Percentiles rank a stretch among this genome's conserved stretches.
phyloP scores from a whole-genome alignment of 306 rosid genomes.

The Rosa persica region DNA sequence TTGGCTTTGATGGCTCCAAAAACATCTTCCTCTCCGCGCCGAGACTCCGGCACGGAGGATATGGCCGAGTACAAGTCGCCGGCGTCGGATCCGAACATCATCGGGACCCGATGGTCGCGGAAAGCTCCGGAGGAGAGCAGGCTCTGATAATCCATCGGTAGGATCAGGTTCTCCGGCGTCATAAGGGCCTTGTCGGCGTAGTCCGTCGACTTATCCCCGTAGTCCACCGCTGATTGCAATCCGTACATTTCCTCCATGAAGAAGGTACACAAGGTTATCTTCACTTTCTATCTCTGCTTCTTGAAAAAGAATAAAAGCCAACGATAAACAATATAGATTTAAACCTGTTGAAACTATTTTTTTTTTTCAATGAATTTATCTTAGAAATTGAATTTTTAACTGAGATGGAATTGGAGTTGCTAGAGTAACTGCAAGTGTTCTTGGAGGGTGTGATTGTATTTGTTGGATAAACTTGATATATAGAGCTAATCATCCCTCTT shows the following conservation, averaged over 20 bases:
- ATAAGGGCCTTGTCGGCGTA: constrained; percentile 61
- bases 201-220: constrained; percentile 35
- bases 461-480: not conserved
- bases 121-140: constrained; percentile 39
- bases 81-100: constrained; percentile 79
- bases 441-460: constrained; percentile 22
- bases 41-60: constrained; percentile 50
- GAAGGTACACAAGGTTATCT: constrained; percentile 8
- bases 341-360: not conserved
- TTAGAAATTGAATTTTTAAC: not conserved
- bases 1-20: constrained; percentile 67
- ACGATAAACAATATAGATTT: not conserved
- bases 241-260: constrained; percentile 91
- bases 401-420: constrained; percentile 23
- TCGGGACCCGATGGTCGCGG: constrained; percentile 46
- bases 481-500: not conserved
- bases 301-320: not conserved
- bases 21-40: constrained; percentile 39
- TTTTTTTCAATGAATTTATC: not conserved
- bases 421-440: constrained; percentile 28
- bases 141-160: constrained; percentile 69
- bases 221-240: constrained; percentile 31
- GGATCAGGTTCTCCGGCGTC: constrained; percentile 86
- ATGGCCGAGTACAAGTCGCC: constrained; percentile 55
- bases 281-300: constrained; percentile 17